Conservation (phyloP, 306 rosid species). For the Herpetospermum pedunculosum region DNA sequence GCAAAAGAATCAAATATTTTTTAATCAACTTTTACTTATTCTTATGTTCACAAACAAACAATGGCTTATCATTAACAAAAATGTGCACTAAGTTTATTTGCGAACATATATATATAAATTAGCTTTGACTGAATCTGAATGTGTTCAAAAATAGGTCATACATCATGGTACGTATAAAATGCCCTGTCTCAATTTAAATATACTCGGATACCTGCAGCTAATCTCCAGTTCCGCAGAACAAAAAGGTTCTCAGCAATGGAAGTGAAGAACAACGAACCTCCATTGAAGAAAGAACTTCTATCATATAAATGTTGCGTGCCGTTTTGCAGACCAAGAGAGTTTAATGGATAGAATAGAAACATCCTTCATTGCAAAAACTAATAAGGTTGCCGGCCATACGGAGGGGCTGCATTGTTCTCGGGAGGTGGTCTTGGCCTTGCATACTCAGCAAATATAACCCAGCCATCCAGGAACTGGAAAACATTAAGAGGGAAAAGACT, state of each 20-base stretch:
- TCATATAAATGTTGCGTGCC: neutral
- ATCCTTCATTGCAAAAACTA: neutral
- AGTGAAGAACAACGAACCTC: neutral
- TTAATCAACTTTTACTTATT: neutral
- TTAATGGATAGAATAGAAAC: slow-evolving; percentile 9
- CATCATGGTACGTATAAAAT: neutral
- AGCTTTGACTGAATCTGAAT: neutral
- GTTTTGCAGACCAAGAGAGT: slow-evolving; percentile 7
- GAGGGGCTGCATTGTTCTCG: slow-evolving; percentile 16
- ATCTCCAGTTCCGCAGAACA: neutral
- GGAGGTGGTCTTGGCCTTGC: slow-evolving; percentile 73
- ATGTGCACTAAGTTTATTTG: neutral
- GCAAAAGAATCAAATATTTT: no score
- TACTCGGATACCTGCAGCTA: neutral
- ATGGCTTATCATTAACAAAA: neutral
- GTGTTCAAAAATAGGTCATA: neutral
- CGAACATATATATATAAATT: neutral
- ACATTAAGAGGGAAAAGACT: slow-evolving; percentile 4
- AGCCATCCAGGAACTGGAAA: slow-evolving; percentile 80
- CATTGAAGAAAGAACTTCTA: neutral
- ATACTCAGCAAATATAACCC: slow-evolving; percentile 98
- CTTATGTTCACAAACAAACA: neutral
- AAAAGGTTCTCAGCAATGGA: neutral
- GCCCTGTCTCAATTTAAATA: neutral
- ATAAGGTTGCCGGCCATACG: slow-evolving; percentile 22